A percentile compares a stretch with the other conserved stretches of the same genome.
These are phyloP conservation scores for Vitis hybrid DNA, from an alignment of 177 flowering plant genomes.

Conservation along the genomic window DNA sequence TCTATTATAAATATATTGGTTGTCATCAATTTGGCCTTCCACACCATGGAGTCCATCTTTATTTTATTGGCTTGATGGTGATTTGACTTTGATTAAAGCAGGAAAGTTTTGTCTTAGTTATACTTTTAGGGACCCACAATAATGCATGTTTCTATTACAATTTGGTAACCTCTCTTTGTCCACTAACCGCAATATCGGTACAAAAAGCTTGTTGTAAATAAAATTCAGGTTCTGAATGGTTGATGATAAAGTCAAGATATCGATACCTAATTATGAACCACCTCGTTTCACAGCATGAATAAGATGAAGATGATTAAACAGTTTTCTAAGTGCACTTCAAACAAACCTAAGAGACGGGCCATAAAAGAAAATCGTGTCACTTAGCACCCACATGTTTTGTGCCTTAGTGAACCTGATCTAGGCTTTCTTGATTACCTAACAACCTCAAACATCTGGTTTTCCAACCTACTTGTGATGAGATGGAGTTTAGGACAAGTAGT, in stretches of 20 bases:
- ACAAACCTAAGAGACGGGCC: neutral
- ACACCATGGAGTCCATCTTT: constrained; percentile 7
- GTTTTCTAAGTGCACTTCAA: neutral
- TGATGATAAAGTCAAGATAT: neutral
- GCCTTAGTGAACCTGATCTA: too few relatives aligned
- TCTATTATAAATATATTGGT: neutral
- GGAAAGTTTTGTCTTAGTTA: constrained; percentile 8
- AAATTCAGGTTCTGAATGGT: neutral
- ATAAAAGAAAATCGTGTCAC: neutral
- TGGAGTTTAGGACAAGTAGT: neutral
- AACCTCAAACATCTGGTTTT: neutral
- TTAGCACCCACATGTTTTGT: neutral
- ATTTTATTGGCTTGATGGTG: constrained; percentile 18
- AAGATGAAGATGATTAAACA: neutral
- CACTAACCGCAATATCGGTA: constrained; percentile 10
- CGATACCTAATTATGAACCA: constrained; percentile 5
- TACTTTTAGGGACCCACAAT: constrained; percentile 23
- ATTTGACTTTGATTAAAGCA: constrained; percentile 20
- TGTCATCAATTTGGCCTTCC: constrained; percentile 18
- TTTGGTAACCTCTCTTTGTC: constrained; percentile 11
- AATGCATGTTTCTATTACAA: constrained; percentile 5
- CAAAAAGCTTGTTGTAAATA: neutral
- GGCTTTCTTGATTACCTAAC: neutral
- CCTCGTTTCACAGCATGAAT: neutral
- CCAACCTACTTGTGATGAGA: neutral